phyloP scores from a whole-genome alignment of 768 basidiomycete species.

The Russula ochroleuca region DNA sequence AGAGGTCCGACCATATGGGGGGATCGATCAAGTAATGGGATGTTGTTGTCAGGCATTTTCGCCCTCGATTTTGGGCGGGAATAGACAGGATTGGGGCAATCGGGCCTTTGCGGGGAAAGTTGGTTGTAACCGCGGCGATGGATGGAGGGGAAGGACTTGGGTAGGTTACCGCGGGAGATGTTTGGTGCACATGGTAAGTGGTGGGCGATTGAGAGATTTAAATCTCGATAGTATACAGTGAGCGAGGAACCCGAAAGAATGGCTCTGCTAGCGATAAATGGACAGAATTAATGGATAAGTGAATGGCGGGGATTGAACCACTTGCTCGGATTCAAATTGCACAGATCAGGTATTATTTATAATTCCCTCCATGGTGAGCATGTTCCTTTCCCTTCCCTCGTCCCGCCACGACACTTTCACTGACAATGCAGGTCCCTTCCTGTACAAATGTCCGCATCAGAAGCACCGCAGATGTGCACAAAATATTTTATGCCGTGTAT shows the following conservation, averaged over 20 bases:
- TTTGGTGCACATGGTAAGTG: background rate
- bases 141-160: background rate
- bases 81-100: background rate
- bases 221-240: slow-evolving; percentile 7
- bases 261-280: slow-evolving; percentile 5
- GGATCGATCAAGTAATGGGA: background rate
- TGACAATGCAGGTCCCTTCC: slow-evolving; percentile 68
- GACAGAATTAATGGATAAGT: slow-evolving; percentile 15
- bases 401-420: slow-evolving; percentile 29
- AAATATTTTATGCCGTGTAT: slow-evolving; percentile 76
- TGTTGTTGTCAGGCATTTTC: background rate
- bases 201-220: background rate
- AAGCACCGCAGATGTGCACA: slow-evolving; percentile 73
- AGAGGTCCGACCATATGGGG: slow-evolving; percentile 8
- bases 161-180: slow-evolving; percentile 8
- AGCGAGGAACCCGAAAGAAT: background rate
- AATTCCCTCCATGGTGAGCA: slow-evolving; percentile 22
- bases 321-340: slow-evolving; percentile 24
- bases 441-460: slow-evolving; percentile 72
- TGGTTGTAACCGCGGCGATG: slow-evolving; percentile 16
- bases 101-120: background rate
- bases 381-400: slow-evolving; percentile 25
- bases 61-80: background rate
- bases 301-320: slow-evolving; percentile 22
- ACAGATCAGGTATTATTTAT: slow-evolving; percentile 24